Evolutionary conservation across 1,284 basidiomycete genomes (phyloP), one percentile per base, ranked within the genome.

Genomic region (Ceratobasidium papillatum): DNA sequence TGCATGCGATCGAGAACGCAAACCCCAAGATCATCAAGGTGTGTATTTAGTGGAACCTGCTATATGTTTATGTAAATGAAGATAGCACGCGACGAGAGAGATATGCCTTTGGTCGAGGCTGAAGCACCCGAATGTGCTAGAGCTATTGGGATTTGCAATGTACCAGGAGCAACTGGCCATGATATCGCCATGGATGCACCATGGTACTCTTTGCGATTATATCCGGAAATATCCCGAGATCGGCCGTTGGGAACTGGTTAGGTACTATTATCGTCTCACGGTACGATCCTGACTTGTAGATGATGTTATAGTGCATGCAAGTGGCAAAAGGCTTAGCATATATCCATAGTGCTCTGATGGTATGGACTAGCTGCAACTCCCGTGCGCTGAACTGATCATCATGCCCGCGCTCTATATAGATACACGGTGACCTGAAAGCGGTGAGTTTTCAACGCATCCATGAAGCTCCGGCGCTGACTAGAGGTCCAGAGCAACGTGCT

Each of bases 101-200:
- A 34, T 75, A 43, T 75, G 56, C 25, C 11, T n/a, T 32, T 75
- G 74, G 74, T 54, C 64, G 12, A 61, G 59, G 19, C 32, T 49
- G 22, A 58, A 59, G 19, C 74, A 75, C n/a, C 12, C 12, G 1
- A 51, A 75, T 45, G 54, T 69, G 7, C 54, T 66, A 1, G 59
- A 62, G n/a, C 58, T 75, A 1, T 30, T 68, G 1, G 74, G 74
- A n/a, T 38, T 68, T 41, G 65, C 65, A 3, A 54, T 56, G 25
- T 68, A 52, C 27, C 34, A 54, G 17, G 65, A 25, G 8, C 49
- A 68, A 22, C 7, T 68, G 27, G 65, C 65, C 0, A 68, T 68
- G 65, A 56, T 68, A 52, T 68, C 65, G 12, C 49, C 36, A 0
- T 68, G 65, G 65, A 56, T 68, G 65, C 14, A 17, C 17, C 51